Evolutionary conservation across 352 stramenopile genomes (phyloP), one percentile per base, ranked within the genome.

Genomic region (Detonula confervacea): DNA sequence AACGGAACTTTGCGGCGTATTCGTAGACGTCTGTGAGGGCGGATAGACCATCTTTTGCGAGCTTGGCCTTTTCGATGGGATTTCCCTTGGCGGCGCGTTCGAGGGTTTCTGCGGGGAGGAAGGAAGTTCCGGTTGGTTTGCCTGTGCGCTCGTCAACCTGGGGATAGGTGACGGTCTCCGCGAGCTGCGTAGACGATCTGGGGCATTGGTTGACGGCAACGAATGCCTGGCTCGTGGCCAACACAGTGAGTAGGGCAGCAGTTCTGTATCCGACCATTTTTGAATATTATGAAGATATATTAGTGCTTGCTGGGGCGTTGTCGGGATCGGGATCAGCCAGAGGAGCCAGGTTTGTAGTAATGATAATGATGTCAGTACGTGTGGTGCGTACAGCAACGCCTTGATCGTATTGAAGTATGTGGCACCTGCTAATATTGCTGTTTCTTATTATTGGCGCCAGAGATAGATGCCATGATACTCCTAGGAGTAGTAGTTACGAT

Each of bases 11-110:
- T 20, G 70, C 69, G 11, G 90, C 90, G 73, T 89, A 95, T 52
- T 93, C 88, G 65, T 93, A 92, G 12, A 95, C 71, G 71, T 95
- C 90, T n/a, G 91, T 81, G 65, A 85, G 93, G 12, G 90, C 87
- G n/a, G 73, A 78, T 30, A 84, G 92, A 14, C 54, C 66, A 83
- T 95, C 90, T 52, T 93, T 94, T 0, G 49, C 74, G 16, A 93
- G 44, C 56, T 95, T 95, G 9, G 77, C 69, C 67, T 95, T 92
- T 72, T 93, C 88, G 61, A 92, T 90, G 25, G 81, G 81, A 73
- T 79, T 92, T 55, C 86, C 87, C 3, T 44, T 65, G 4, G 81
- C 55, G 18, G 79, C 82, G 20, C 84, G 81, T 73, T 90, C 81
- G 4, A 91, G 35, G n/a, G 86, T 77, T 56, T 93, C 87, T 54